phyloP scores from a whole-genome alignment of 306 rosid genomes.

The Vigna trinervia region DNA sequence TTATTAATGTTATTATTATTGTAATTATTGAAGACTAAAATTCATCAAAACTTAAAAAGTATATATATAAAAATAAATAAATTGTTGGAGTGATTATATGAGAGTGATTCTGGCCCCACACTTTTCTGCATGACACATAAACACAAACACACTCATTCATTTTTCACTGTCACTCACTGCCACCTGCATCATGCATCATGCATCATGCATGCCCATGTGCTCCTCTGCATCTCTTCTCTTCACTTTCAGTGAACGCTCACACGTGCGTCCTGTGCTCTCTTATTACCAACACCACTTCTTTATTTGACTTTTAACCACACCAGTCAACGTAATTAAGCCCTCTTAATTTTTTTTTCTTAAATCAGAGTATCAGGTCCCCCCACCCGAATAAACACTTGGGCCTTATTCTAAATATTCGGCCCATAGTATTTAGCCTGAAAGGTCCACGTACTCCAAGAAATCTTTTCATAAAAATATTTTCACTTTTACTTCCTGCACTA shows the following conservation, averaged over 20 bases:
- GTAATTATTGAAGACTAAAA: too few species aligned
- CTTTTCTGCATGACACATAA: neutral
- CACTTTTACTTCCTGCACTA: too few species aligned
- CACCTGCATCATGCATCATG: neutral
- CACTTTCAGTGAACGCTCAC: constrained; percentile 3
- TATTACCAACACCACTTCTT: neutral
- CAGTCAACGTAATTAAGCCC: neutral
- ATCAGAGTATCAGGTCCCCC: neutral
- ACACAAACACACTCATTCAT: constrained; percentile 6
- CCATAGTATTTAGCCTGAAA: neutral
- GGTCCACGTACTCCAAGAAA: neutral
- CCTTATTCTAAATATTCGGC: neutral
- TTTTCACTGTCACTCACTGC: constrained; percentile 38
- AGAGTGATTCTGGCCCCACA: constrained; percentile 17
- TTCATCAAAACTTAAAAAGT: too few species aligned
- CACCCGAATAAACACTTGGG: neutral
- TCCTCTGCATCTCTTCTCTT: constrained; percentile 24
- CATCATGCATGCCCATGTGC: constrained; percentile 48
- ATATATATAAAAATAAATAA: too few species aligned
- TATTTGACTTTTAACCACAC: neutral
- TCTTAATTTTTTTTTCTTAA: neutral
- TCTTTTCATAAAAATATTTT: too few species aligned
- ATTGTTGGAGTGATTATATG: neutral
- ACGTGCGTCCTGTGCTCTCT: constrained; percentile 29
- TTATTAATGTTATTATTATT: too few species aligned